Evolutionary conservation across 139 green algal species (phyloP).

Genomic region (Ulvella scutata): DNA sequence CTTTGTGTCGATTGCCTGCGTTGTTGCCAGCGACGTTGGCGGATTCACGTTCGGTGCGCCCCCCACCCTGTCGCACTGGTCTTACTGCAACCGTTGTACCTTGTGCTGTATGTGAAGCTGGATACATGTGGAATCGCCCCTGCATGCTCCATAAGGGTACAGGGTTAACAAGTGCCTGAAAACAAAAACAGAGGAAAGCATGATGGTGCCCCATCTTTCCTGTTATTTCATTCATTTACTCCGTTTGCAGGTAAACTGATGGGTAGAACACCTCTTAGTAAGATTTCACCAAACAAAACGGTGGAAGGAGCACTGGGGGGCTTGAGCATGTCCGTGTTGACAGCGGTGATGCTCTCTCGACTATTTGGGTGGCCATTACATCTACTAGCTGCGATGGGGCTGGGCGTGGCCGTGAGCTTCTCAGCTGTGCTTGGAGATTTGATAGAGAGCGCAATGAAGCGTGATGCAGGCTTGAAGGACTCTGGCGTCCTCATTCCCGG

Average conservation of each 20-base stretch:
- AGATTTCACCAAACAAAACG: constrained; percentile 87
- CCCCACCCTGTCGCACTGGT: background rate
- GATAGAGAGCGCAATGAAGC: constrained; percentile 96
- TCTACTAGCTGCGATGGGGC: constrained; percentile 11
- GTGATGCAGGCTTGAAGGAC: constrained; percentile 92
- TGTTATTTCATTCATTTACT: background rate
- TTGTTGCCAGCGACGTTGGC: constrained; percentile 77
- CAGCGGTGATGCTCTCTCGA: constrained; percentile 28
- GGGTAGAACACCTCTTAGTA: constrained; percentile 58
- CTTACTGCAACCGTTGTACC: too few species aligned
- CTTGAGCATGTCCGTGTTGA: constrained; percentile 32
- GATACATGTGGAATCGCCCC: too few species aligned
- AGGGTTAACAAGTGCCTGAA: background rate
- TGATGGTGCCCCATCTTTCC: background rate
- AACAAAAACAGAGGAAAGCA: constrained; percentile 7
- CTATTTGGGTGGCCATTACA: constrained; percentile 29
- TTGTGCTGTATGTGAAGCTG: too few species aligned
- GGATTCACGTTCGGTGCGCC: constrained; percentile 61
- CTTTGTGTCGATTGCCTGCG: constrained; percentile 51
- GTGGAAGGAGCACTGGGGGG: constrained; percentile 77
- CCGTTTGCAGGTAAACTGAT: constrained; percentile 40
- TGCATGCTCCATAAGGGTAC: too few species aligned
- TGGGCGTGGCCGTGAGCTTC: constrained; percentile 53
- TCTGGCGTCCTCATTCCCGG: constrained; percentile 87
- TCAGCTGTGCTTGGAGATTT: constrained; percentile 89